These are phyloP conservation scores for Meyerozyma elateridarum DNA, from an alignment of 1,139 yeast genomes.

Conservation along the genomic window DNA sequence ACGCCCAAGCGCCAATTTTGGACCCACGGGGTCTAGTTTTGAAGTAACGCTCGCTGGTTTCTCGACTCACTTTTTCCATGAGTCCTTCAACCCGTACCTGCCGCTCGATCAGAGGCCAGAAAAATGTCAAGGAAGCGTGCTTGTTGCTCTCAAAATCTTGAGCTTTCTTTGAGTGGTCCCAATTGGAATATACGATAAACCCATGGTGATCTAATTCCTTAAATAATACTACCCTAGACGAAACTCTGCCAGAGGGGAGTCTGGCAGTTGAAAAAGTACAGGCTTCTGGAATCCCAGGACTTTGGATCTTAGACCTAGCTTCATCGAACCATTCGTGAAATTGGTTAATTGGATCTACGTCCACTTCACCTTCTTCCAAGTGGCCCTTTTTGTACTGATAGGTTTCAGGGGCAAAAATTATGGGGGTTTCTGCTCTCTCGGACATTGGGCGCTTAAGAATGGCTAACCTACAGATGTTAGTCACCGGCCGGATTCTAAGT, in stretches of 20 bases:
- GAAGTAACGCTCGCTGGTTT: slow-evolving; percentile 73
- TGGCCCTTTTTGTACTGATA: slow-evolving; percentile 77
- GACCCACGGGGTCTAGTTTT: slow-evolving; percentile 89
- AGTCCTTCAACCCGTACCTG: slow-evolving; percentile 91
- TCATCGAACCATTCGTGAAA: slow-evolving; percentile 83
- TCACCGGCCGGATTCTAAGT: too few relatives aligned
- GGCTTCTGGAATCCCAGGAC: slow-evolving; percentile 62
- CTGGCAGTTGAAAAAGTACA: slow-evolving; percentile 79
- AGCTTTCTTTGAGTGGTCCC: slow-evolving; percentile 82
- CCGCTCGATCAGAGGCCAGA: slow-evolving; percentile 87
- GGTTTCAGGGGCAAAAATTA: slow-evolving; percentile 76
- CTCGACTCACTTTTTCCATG: slow-evolving; percentile 68
- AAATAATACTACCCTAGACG: slow-evolving; percentile 76
- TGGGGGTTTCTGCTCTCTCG: slow-evolving; percentile 17
- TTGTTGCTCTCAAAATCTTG: slow-evolving; percentile 67
- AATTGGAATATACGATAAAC: slow-evolving; percentile 85
- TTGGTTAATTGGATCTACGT: slow-evolving; percentile 63
- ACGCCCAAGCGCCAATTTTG: slow-evolving; percentile 94
- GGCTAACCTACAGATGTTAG: too few relatives aligned
- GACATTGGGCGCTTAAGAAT: slow-evolving; percentile 2
- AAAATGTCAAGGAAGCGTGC: slow-evolving; percentile 80
- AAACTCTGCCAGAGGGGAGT: slow-evolving; percentile 82
- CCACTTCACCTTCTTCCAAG: slow-evolving; percentile 52
- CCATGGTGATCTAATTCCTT: slow-evolving; percentile 86
- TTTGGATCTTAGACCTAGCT: slow-evolving; percentile 43